Conservation (phyloP, 371 early-diverging fungal genomes). For the Lichtheimia ornata region DNA sequence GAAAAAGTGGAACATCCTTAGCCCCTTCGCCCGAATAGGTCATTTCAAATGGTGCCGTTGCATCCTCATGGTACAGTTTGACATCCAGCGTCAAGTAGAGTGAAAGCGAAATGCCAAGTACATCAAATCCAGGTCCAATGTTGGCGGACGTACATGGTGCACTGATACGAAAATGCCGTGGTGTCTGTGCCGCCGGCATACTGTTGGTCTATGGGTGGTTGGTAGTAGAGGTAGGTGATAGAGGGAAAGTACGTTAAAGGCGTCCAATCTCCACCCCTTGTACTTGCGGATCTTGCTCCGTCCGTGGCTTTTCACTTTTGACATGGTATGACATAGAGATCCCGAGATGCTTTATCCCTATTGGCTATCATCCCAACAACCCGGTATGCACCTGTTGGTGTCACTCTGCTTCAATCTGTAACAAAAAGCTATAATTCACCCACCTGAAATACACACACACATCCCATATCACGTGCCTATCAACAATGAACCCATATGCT, state of each 20-base stretch:
- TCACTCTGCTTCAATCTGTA: too few relatives aligned
- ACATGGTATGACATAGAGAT: constrained; percentile 5
- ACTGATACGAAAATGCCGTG: constrained; percentile 66
- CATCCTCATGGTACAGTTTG: constrained; percentile 22
- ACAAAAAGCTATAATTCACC: too few relatives aligned
- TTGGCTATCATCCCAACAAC: too few relatives aligned
- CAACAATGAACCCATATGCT: too few relatives aligned
- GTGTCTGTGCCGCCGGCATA: constrained; percentile 30
- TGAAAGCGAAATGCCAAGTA: constrained; percentile 88
- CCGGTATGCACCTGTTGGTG: too few relatives aligned
- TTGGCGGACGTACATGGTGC: constrained; percentile 96
- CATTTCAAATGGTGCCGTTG: constrained; percentile 48
- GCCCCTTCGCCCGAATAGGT: constrained; percentile 82
- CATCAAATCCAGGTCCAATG: constrained; percentile 97
- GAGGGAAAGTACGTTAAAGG: background rate
- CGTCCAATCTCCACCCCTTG: background rate
- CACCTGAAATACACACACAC: too few relatives aligned
- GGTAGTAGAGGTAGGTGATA: background rate
- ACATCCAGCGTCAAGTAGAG: constrained; percentile 79
- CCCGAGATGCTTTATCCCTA: too few relatives aligned
- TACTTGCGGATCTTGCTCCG: background rate
- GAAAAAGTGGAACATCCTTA: constrained; percentile 76
- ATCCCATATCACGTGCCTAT: too few relatives aligned
- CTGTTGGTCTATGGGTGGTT: background rate
- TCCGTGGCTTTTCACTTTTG: constrained; percentile 10